Base-by-base conservation (phyloP, 75 land plant species). In the Cunninghamia lanceolata region DNA sequence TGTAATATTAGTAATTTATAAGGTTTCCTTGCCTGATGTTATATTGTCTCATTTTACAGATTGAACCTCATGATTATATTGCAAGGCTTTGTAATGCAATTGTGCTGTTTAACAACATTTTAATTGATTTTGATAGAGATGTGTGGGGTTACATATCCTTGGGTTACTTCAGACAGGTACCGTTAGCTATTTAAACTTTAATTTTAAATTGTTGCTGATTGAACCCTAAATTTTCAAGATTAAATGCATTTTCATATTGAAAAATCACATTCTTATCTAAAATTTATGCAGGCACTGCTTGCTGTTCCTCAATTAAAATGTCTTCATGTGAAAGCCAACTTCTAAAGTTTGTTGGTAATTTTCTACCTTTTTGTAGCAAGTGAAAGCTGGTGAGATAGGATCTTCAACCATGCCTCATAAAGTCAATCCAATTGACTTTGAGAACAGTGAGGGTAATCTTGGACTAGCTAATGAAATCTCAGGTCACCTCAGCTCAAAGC, bases 371-470 rank as follows among this genome's bases (percentile, higher is more conserved):
- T 25, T 86, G 87, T 89, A 98, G 99, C 87, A 89, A 78, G 90
- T 95, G 4, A 93, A 96, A 86, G 95, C 94, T 78, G 99, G 99
- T 86, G 98, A 95, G 89, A 93, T 98, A 85, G 99, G 99, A 78
- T 96, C 98, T 15, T 98, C 98, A 84, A 96, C 99, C 6, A 98
- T 98, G 99, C 99, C 99, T 52, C 99, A 98, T 87, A 98, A 98
- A 91, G 98, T 98, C 40, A 98, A 98, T 87, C 99, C 99, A n/a
- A 98, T 98, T 83, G 99, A 98, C 86, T 98, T 98, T 89, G 99
- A 98, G 85, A 98, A 98, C 79, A 98, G 99, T 91, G 98, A 98
- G 90, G 99, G 99, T 28, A 98, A 98, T 84, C 88, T 95, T 32
- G 94, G 95, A 70, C 45, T 90, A 76, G 99, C 98, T 53, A 95